phyloP scores from a whole-genome alignment of 139 green algal species.

The Chlamydomonas sp. region DNA sequence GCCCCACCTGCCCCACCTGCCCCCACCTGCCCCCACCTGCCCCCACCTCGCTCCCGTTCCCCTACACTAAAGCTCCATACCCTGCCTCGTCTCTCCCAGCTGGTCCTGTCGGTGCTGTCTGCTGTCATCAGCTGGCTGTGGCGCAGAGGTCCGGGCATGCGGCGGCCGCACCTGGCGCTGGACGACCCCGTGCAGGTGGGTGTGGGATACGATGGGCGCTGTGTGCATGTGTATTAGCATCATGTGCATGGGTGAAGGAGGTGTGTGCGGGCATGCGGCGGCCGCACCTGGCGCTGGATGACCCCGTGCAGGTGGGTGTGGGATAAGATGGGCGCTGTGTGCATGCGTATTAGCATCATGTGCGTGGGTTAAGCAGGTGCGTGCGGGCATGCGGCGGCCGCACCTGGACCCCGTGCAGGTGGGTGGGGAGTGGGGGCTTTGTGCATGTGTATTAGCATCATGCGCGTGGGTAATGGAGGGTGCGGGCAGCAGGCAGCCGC shows the following conservation, averaged over 20 bases:
- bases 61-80: neutral
- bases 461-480: neutral
- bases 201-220: neutral
- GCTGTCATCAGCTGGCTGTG: neutral
- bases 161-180: conserved; percentile 25
- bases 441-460: neutral
- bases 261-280: neutral
- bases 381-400: neutral
- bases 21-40: neutral
- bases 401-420: conserved; percentile 15
- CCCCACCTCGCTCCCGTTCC: neutral
- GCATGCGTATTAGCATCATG: neutral
- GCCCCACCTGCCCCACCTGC: neutral
- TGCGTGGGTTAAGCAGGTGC: no score
- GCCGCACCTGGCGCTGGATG: conserved; percentile 24
- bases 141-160: neutral
- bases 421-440: no score
- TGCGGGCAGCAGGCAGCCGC: neutral
- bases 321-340: no score
- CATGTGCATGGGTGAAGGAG: neutral
- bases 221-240: neutral
- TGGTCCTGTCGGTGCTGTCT: conserved; percentile 11
- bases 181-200: neutral
- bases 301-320: neutral
- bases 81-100: neutral